Conservation (phyloP, 768 basidiomycete genomes). For the Tulasnella sp. region DNA sequence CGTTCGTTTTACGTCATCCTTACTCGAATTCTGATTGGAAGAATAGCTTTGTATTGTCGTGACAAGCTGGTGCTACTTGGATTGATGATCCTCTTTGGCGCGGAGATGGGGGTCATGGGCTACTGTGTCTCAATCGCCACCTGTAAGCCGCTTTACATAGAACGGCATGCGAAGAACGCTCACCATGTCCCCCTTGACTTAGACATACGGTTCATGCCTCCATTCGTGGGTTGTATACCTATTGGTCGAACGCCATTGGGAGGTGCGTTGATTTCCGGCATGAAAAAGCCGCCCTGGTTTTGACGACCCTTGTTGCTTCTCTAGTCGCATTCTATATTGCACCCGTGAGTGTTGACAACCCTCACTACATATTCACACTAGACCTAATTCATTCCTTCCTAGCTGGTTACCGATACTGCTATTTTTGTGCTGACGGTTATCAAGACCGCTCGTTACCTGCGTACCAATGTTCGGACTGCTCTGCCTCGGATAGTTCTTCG, state of each 20-base stretch:
- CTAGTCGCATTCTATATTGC: constrained; percentile 3
- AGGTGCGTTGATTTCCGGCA: not conserved
- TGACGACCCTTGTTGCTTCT: not conserved
- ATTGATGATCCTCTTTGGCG: not conserved
- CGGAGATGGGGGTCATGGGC: not conserved
- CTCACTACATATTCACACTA: not conserved
- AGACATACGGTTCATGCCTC: not conserved
- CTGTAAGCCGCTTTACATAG: not conserved
- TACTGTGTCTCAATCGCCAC: constrained; percentile 2
- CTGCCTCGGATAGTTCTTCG: not conserved
- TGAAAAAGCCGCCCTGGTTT: not conserved
- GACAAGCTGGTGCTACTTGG: not conserved
- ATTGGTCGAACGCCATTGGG: not conserved
- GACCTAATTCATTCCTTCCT: not conserved
- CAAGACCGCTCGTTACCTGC: not conserved
- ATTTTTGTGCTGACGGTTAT: not conserved
- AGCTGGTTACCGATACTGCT: not conserved
- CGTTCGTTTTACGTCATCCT: not conserved
- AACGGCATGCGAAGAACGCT: not conserved
- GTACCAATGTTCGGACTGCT: not conserved
- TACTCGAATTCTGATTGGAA: not conserved
- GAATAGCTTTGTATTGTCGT: not conserved
- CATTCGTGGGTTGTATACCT: not conserved
- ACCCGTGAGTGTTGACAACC: not conserved
- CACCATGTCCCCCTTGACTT: not conserved